phyloP scores from a whole-genome alignment of 2,329 filamentous ascomycete genomes.

The Penicillium occitanis region DNA sequence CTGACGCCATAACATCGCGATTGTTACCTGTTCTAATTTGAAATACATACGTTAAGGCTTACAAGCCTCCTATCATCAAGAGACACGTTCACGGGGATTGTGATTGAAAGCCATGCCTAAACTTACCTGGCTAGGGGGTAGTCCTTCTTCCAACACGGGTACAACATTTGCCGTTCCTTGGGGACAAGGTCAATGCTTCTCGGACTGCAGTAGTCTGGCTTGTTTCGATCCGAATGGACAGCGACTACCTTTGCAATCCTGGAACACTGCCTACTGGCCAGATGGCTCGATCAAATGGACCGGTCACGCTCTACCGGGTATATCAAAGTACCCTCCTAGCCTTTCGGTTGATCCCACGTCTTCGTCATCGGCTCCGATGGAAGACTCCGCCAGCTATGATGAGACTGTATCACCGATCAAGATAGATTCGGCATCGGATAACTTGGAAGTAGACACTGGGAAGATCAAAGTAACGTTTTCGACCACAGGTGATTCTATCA shows the following conservation, averaged over 20 bases:
- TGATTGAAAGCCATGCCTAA: conserved; percentile 5
- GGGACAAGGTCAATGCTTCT: conserved; percentile 43
- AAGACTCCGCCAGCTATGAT: not conserved
- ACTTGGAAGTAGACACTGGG: conserved; percentile 47
- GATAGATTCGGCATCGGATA: conserved; percentile 23
- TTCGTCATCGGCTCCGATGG: conserved; percentile 25
- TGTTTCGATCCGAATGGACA: conserved; percentile 28
- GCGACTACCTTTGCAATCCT: conserved; percentile 50
- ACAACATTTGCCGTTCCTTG: conserved; percentile 48
- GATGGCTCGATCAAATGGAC: conserved; percentile 64
- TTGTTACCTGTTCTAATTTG: not conserved
- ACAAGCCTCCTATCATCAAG: not conserved
- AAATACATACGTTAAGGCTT: not conserved
- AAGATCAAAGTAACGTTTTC: conserved; percentile 47
- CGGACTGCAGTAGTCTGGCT: conserved; percentile 40
- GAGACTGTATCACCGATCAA: not conserved
- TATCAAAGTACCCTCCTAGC: conserved; percentile 43
- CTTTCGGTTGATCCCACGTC: conserved; percentile 39
- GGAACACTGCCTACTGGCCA: conserved; percentile 60
- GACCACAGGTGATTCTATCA: conserved; percentile 43
- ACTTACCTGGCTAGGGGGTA: conserved; percentile 42
- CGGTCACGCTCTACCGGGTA: conserved; percentile 54
- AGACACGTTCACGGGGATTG: not conserved
- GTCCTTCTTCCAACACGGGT: conserved; percentile 37
- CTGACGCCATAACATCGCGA: not conserved